These are phyloP conservation scores for Glycine latifolia DNA, from an alignment of 306 rosid genomes.

Conservation along the genomic window DNA sequence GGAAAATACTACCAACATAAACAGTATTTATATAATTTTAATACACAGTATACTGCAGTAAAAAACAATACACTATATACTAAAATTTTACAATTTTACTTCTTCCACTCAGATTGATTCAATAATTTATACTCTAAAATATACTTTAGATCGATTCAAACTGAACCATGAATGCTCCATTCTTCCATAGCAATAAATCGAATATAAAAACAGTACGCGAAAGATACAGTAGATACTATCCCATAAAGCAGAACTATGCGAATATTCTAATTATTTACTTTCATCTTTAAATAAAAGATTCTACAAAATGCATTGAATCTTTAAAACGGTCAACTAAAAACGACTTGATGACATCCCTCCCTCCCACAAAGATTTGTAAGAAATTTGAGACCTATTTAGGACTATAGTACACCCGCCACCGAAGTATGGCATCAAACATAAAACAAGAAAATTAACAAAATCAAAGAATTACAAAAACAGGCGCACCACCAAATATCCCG, in stretches of 20 bases:
- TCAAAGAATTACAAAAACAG: conserved; percentile 64
- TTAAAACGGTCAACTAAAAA: conserved; percentile 31
- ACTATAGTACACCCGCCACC: conserved; percentile 68
- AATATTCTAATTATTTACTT: conserved; percentile 53
- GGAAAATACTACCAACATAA: background rate
- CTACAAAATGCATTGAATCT: conserved; percentile 57
- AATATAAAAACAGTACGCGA: background rate
- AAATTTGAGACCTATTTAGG: conserved; percentile 51
- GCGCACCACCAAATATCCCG: conserved; percentile 44
- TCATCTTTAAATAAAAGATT: conserved; percentile 52
- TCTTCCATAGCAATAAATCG: background rate
- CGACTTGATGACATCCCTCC: conserved; percentile 48
- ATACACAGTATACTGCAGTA: background rate
- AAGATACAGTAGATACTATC: background rate
- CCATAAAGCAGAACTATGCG: background rate
- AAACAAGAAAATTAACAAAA: conserved; percentile 54
- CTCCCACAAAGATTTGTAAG: conserved; percentile 55
- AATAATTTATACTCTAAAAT: background rate
- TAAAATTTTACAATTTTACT: background rate
- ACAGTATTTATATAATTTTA: background rate
- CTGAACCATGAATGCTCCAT: background rate
- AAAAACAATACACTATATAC: background rate
- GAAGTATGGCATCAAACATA: conserved; percentile 51
- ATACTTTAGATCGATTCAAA: background rate
- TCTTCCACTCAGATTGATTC: background rate